Percentiles rank a stretch among this genome's conserved stretches.
Conservation (phyloP, 805 yeast species). For the Barnettozyma wickerhamii region DNA sequence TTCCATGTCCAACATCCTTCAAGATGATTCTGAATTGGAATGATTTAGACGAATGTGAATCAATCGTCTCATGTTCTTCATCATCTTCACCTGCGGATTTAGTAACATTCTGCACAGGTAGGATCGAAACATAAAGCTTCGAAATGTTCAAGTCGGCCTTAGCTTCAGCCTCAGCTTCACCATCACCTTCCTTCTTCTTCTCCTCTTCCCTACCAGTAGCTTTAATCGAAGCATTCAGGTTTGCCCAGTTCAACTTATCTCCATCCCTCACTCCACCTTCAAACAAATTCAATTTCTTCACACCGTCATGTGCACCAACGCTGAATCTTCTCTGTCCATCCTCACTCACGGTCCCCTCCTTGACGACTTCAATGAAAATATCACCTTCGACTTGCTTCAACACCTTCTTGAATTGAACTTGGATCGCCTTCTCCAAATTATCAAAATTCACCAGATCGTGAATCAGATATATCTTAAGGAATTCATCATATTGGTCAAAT, state of each 20-base stretch:
- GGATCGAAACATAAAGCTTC: slow-evolving; percentile 65
- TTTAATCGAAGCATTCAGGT: slow-evolving; percentile 69
- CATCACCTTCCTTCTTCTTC: slow-evolving; percentile 17
- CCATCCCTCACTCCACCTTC: slow-evolving; percentile 78
- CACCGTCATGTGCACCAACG: slow-evolving; percentile 18
- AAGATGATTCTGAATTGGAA: slow-evolving; percentile 75
- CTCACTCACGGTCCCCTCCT: slow-evolving; percentile 37
- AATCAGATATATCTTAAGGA: slow-evolving; percentile 57
- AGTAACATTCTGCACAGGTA: slow-evolving; percentile 44
- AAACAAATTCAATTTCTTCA: slow-evolving; percentile 58
- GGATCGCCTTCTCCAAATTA: slow-evolving; percentile 42
- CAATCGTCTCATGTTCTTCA: slow-evolving; percentile 31
- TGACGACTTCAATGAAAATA: slow-evolving; percentile 55
- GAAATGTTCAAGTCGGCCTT: slow-evolving; percentile 32
- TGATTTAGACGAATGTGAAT: slow-evolving; percentile 39
- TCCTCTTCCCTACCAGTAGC: slow-evolving; percentile 23
- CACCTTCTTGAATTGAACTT: slow-evolving; percentile 53
- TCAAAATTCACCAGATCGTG: slow-evolving; percentile 60
- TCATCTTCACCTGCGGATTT: slow-evolving; percentile 18
- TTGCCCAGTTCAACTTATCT: slow-evolving; percentile 83
- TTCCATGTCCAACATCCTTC: slow-evolving; percentile 73
- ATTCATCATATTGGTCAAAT: slow-evolving; percentile 40
- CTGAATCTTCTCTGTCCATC: slow-evolving; percentile 11
- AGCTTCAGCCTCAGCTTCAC: slow-evolving; percentile 16
- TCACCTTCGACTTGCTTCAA: slow-evolving; percentile 78